phyloP scores from a whole-genome alignment of 169 alveolate species.

The Plasmodium vivax region DNA sequence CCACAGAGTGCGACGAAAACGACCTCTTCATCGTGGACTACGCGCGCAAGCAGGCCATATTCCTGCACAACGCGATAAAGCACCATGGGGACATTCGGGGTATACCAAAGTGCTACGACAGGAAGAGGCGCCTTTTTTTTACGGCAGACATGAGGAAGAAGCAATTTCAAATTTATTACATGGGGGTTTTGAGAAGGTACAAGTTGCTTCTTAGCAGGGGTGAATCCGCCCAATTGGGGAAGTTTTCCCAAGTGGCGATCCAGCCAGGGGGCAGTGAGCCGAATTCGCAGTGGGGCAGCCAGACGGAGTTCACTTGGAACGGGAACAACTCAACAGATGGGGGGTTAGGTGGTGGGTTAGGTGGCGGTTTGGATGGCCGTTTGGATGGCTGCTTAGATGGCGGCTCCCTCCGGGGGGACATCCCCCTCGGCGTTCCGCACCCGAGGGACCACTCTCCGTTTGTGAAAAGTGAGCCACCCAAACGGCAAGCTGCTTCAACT shows the following conservation, averaged over 20 bases:
- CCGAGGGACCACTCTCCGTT: not conserved
- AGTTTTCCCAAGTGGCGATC: not conserved
- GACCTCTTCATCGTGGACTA: slow-evolving; percentile 41
- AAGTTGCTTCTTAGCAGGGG: not conserved
- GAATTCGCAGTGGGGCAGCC: not conserved
- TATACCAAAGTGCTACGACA: slow-evolving; percentile 14
- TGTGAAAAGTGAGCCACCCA: not conserved
- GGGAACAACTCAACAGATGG: not conserved
- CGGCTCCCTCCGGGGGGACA: not conserved
- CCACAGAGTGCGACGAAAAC: slow-evolving; percentile 5
- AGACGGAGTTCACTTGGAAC: not conserved
- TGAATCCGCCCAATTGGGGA: not conserved
- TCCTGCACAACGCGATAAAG: slow-evolving; percentile 37
- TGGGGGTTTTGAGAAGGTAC: slow-evolving; percentile 3
- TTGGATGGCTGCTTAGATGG: not conserved
- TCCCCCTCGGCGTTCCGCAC: not conserved
- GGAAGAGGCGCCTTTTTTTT: slow-evolving; percentile 3
- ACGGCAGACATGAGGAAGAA: slow-evolving; percentile 18
- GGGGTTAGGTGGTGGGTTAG: too few species aligned
- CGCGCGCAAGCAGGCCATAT: slow-evolving; percentile 43
- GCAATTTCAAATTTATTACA: slow-evolving; percentile 45
- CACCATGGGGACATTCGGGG: slow-evolving; percentile 4
- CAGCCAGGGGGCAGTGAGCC: not conserved
- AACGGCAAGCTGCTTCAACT: not conserved
- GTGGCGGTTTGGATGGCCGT: too few species aligned